phyloP scores from a whole-genome alignment of 2,329 filamentous ascomycete genomes.

The Penicillium sclerotiorum region DNA sequence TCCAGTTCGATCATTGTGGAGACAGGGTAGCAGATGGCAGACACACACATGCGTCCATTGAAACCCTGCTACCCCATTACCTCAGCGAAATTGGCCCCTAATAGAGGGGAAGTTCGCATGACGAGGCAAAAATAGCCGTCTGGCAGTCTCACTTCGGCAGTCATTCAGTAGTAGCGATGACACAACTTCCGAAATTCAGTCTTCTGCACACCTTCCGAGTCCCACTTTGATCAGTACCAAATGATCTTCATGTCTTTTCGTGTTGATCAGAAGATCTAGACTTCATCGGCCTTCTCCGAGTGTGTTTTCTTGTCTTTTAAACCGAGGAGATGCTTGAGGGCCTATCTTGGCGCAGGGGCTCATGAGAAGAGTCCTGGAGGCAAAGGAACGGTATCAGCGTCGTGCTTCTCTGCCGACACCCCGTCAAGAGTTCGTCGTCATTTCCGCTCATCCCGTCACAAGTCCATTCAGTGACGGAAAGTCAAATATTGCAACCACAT shows the following conservation, averaged over 20 bases:
- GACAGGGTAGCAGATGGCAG: conserved; percentile 19
- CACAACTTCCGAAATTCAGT: background rate
- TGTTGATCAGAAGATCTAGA: background rate
- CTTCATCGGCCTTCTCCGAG: background rate
- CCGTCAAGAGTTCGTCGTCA: too few relatives aligned
- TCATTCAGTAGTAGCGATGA: background rate
- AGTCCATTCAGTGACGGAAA: too few relatives aligned
- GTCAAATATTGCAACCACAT: too few relatives aligned
- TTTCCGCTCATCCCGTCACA: too few relatives aligned
- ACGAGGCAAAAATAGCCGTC: background rate
- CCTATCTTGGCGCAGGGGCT: too few relatives aligned
- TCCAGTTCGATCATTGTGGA: conserved; percentile 19
- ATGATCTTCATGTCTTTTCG: background rate
- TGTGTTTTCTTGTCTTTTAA: too few relatives aligned
- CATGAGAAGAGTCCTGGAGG: too few relatives aligned
- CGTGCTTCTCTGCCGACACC: too few relatives aligned
- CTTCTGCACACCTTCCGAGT: background rate
- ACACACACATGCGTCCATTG: conserved; percentile 7
- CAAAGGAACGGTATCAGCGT: too few relatives aligned
- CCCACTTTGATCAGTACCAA: background rate
- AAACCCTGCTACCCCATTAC: background rate
- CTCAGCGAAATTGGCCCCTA: background rate
- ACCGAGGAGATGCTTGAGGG: too few relatives aligned
- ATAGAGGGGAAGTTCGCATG: background rate
- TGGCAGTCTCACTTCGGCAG: background rate